Evolutionary conservation across 495 filamentous ascomycete genomes (phyloP), one percentile per base, ranked within the genome.

Genomic region (Aspergillus heteromorphus): DNA sequence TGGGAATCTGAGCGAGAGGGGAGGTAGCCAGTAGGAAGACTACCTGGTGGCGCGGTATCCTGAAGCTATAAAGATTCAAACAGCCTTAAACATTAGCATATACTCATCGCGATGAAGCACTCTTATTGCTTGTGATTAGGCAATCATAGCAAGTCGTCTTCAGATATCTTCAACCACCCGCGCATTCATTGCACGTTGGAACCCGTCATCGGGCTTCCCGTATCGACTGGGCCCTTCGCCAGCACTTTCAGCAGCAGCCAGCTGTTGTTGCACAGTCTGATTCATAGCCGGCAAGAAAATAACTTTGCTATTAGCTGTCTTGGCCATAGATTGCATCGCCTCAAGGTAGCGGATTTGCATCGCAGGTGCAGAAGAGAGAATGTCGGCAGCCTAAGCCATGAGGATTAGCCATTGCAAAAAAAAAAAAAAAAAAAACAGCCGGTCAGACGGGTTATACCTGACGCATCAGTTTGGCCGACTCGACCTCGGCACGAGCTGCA

Each of bases 321-420:
- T 97, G 54, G 93, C 95, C 93, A 97, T 97, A 8, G 89, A 83
- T 67, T 99, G 93, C 91, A 97, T 97, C n/a, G 93, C 93, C 78
- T 99, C 93, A 56, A 99, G 84, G 61, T 97, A 96, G 19, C 92
- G 77, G 73, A 99, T 99, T 74, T 99, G 93, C 93, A 99, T 99
- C 47, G 93, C 93, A 0, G 93, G 95, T 0, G 93, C 95, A 27
- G 84, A 89, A 49, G 82, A 87, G 54, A 98, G 69, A 63, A 99
- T 99, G 70, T 99, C 93, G 65, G 93, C 93, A 38, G 93, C 93
- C 68, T 69, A 54, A 31, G 11, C 20, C 2, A 27, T 13, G 14
- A 21, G 17, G 4, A 20, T 55, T 55, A 54, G 45, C 36, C 9
- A 40, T 30, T 38, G 4, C 21, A 19, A 40, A 50, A 20, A 5